phyloP scores from a whole-genome alignment of 116 monocot species.

The Dioscorea cayenensis region DNA sequence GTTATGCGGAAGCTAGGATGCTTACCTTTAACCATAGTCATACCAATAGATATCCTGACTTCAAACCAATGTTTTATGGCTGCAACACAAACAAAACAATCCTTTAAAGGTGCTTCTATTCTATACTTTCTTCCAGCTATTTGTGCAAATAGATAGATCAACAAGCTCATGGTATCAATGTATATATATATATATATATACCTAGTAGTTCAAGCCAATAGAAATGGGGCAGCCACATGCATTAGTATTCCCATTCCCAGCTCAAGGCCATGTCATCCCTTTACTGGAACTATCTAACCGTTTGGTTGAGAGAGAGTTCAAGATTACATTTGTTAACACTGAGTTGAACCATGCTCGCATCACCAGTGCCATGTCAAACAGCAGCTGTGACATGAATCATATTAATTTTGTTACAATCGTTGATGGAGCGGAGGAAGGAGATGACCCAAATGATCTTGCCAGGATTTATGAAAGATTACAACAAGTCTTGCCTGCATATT shows the following conservation, averaged over 20 bases:
- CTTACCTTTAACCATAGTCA: no score
- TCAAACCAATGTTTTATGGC: no score
- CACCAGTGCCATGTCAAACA: neutral
- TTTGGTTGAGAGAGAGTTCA: conserved; percentile 16
- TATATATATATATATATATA: no score
- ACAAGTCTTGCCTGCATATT: conserved; percentile 6
- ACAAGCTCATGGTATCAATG: no score
- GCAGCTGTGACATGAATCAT: neutral
- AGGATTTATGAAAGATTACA: neutral
- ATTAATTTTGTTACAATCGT: conserved; percentile 21
- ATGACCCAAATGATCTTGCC: conserved; percentile 14
- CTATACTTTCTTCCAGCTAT: no score
- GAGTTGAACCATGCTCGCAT: conserved; percentile 24
- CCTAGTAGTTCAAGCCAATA: no score
- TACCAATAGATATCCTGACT: no score
- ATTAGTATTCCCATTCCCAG: conserved; percentile 10
- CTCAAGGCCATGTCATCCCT: conserved; percentile 20
- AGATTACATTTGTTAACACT: conserved; percentile 37
- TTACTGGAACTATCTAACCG: conserved; percentile 20
- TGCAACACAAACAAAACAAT: no score
- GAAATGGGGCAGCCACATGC: conserved; percentile 6
- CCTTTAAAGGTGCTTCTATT: no score
- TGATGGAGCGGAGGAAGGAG: conserved; percentile 12
- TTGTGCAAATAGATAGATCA: no score
- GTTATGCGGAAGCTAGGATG: no score